phyloP scores from a whole-genome alignment of 2,329 filamentous ascomycete genomes.

The Pleomassaria siparia region DNA sequence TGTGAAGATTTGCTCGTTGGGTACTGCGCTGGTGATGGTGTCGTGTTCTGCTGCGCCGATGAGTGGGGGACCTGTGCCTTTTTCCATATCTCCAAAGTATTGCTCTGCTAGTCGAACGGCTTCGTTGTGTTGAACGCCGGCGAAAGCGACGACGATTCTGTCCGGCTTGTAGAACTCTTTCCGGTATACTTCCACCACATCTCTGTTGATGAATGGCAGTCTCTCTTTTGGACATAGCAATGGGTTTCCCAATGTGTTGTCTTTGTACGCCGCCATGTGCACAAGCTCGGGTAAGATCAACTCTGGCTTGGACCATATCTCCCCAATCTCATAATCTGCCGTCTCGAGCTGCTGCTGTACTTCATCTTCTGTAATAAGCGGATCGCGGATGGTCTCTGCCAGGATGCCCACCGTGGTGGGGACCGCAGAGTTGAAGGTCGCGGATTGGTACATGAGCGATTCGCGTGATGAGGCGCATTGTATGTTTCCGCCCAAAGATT shows the following conservation, averaged over 20 bases:
- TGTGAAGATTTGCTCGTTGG: slow-evolving; percentile 53
- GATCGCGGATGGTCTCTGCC: slow-evolving; percentile 90
- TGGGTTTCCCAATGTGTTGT: slow-evolving; percentile 94
- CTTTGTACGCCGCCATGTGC: slow-evolving; percentile 92
- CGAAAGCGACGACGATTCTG: slow-evolving; percentile 91
- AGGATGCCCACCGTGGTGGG: slow-evolving; percentile 79
- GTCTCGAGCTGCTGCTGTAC: slow-evolving; percentile 85
- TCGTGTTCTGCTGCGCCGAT: slow-evolving; percentile 31
- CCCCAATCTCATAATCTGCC: slow-evolving; percentile 90
- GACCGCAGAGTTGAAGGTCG: slow-evolving; percentile 93
- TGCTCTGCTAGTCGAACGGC: slow-evolving; percentile 79
- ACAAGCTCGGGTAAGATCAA: slow-evolving; percentile 93
- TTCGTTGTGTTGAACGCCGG: slow-evolving; percentile 79
- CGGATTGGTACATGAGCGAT: slow-evolving; percentile 97
- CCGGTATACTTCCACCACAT: slow-evolving; percentile 76
- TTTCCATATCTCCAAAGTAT: slow-evolving; percentile 89
- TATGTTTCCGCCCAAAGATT: slow-evolving; percentile 90
- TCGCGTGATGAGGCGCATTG: slow-evolving; percentile 95
- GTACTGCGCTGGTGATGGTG: slow-evolving; percentile 15
- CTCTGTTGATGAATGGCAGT: slow-evolving; percentile 70
- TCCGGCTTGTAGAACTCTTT: slow-evolving; percentile 85
- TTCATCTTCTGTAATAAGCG: slow-evolving; percentile 81
- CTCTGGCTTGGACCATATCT: slow-evolving; percentile 98
- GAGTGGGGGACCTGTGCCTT: slow-evolving; percentile 49
- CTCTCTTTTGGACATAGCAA: slow-evolving; percentile 87